phyloP scores from a whole-genome alignment of 78 protist genomes.

The Guillardia theta region DNA sequence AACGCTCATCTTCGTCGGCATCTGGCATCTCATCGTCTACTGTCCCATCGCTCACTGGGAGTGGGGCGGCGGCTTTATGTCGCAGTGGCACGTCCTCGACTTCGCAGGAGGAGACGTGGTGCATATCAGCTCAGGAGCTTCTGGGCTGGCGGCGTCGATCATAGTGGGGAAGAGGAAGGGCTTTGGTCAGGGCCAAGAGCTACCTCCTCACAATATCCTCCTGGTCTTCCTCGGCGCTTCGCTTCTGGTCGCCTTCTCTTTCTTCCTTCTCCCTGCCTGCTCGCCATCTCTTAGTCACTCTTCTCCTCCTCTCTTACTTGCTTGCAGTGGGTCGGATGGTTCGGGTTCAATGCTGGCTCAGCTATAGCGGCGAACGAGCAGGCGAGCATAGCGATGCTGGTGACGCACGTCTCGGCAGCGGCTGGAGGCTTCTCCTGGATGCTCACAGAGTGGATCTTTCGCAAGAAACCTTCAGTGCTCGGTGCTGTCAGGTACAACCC shows the following conservation, averaged over 20 bases:
- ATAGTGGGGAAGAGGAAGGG: neutral
- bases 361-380: neutral
- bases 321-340: slow-evolving; percentile 45
- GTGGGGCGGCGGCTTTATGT: slow-evolving; percentile 29
- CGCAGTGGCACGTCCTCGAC: neutral
- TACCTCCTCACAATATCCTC: neutral
- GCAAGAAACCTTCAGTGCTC: neutral
- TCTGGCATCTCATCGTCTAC: neutral
- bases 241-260: too few species aligned
- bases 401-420: neutral
- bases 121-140: neutral
- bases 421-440: neutral
- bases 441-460: neutral
- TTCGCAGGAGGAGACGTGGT: slow-evolving; percentile 31
- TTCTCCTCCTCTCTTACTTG: too few species aligned
- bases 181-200: neutral
- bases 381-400: neutral
- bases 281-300: too few species aligned
- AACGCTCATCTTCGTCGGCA: neutral
- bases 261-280: too few species aligned
- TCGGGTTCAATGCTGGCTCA: slow-evolving; percentile 44
- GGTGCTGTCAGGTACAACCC: neutral
- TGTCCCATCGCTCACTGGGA: neutral
- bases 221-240: neutral
- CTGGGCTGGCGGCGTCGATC: neutral